Evolutionary conservation across 768 basidiomycete species (phyloP), one percentile per base, ranked within the genome.

Genomic region (Asterophora parasitica): DNA sequence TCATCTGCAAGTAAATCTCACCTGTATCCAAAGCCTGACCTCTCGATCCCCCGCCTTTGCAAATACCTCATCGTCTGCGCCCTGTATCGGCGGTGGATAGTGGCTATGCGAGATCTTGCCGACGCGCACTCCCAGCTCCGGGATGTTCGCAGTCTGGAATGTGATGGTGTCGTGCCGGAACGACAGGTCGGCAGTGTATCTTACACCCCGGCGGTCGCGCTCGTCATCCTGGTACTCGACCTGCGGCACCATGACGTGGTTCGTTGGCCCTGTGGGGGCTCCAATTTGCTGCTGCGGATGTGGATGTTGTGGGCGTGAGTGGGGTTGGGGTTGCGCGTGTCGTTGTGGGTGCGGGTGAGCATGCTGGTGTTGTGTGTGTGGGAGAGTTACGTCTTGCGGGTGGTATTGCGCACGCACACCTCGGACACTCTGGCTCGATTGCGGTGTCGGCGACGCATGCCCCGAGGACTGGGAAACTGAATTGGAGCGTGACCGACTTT

Each of bases 11-110:
- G 17, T 38, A 34, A 7, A 16, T 41, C 65, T 40, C 51, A 76
- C 74, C 31, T 63, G 50, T 27, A 73, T 49, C 48, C 61, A 59
- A 42, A 74, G 32, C 51, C 62, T 70, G n/a, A 71, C 54, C 47
- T 62, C 59, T 12, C 69, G 54, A 32, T 64, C 59, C 7, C 42
- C 47, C 42, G 37, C 46, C 9, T 23, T 37, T 2, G 49, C 44
- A 23, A 65, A 55, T 35, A 62, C 55, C 19, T 34, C 33, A 27
- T 66, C 65, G 7, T 56, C 41, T 5, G 48, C 48, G 5, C 58
- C 60, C 7, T 54, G 56, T 9, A 65, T 52, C 8, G 46, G 32
- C 7, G 59, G 58, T 1, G 44, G 34, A n/a, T 53, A 39, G 4
- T 17, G 13, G 17, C 47, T 50, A 43, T 55, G 53, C 5, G 62